phyloP scores from a whole-genome alignment of 306 rosid species.

The Biancaea sappan region DNA sequence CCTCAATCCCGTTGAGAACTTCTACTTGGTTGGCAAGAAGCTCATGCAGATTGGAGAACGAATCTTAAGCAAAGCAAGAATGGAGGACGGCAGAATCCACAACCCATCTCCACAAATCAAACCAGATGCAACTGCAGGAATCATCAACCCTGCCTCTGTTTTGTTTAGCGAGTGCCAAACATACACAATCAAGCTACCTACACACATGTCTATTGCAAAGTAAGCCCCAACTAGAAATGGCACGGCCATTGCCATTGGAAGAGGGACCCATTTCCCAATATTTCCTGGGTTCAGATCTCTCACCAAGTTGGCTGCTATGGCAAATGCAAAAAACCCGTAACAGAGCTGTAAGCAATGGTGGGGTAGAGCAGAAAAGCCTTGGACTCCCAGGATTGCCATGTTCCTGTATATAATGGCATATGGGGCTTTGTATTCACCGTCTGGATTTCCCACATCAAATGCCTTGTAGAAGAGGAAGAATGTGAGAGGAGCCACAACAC shows the following conservation, averaged over 20 bases:
- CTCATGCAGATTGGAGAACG: conserved; percentile 82
- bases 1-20: conserved; percentile 8
- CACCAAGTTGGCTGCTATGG: conserved; percentile 63
- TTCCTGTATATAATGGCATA: conserved; percentile 77
- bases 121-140: conserved; percentile 91
- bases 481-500: conserved; percentile 74
- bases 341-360: conserved; percentile 78
- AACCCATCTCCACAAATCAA: conserved; percentile 91
- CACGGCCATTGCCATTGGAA: conserved; percentile 97
- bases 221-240: conserved; percentile 85
- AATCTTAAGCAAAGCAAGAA: conserved; percentile 73
- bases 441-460: conserved; percentile 72
- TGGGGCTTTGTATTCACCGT: conserved; percentile 83
- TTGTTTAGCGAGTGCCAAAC: conserved; percentile 57
- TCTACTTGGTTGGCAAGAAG: conserved; percentile 52
- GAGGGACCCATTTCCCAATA: conserved; percentile 69
- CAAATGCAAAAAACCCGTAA: conserved; percentile 64
- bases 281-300: conserved; percentile 57
- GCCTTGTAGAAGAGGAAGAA: conserved; percentile 81
- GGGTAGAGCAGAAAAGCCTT: conserved; percentile 87
- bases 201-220: conserved; percentile 86
- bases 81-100: conserved; percentile 87
- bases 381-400: conserved; percentile 81
- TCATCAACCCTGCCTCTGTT: conserved; percentile 57
- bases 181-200: conserved; percentile 76